These are phyloP conservation scores for Eimeria sp. DNA, from an alignment of 169 alveolate species.

Conservation along the genomic window DNA sequence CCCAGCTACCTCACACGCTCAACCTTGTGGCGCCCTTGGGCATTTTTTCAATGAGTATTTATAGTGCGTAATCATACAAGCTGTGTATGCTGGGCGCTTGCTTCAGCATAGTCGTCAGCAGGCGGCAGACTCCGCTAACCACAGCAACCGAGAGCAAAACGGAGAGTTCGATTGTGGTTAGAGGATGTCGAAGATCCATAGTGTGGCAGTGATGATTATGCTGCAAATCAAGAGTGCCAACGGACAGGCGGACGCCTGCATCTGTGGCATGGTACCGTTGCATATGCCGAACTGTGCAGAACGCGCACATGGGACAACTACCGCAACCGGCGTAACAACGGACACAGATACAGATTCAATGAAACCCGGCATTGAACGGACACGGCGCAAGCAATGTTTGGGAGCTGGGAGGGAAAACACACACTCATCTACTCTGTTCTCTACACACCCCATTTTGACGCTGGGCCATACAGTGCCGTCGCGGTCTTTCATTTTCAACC, in stretches of 20 bases:
- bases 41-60: no score
- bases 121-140: background rate
- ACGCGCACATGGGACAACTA: conserved; percentile 18
- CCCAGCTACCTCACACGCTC: background rate
- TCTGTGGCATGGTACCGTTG: background rate
- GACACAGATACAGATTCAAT: background rate
- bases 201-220: background rate
- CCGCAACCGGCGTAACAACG: background rate
- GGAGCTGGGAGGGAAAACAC: conserved; percentile 25
- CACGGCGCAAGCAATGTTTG: background rate
- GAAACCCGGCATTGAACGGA: conserved; percentile 31
- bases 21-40: background rate
- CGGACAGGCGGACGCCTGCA: background rate
- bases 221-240: background rate
- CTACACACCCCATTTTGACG: background rate
- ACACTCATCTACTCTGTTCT: background rate
- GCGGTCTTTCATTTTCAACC: background rate
- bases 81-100: background rate
- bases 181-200: background rate
- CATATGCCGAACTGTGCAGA: conserved; percentile 9
- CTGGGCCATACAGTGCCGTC: background rate
- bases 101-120: conserved; percentile 49
- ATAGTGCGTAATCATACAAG: background rate
- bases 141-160: background rate
- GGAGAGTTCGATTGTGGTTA: conserved; percentile 33